Conservation (phyloP, 108 stramenopile genomes). For the Cylindrotheca fusiformis region DNA sequence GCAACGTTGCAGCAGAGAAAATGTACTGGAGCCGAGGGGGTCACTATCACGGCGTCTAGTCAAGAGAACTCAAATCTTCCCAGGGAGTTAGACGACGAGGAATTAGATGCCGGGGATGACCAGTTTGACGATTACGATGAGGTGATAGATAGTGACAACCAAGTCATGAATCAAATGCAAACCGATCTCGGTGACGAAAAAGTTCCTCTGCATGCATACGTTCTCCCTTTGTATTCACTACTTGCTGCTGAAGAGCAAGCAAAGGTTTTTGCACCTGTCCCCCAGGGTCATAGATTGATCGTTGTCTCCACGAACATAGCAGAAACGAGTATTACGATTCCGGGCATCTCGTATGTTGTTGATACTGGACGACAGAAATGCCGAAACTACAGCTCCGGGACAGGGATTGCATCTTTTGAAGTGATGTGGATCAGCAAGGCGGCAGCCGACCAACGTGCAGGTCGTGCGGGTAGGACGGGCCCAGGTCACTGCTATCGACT, state of each 20-base stretch:
- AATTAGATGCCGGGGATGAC: constrained; percentile 65
- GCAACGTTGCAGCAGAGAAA: background rate
- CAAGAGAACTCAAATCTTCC: constrained; percentile 9
- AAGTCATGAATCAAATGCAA: constrained; percentile 30
- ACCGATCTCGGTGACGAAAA: constrained; percentile 43
- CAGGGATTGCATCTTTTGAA: constrained; percentile 88
- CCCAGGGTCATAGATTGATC: constrained; percentile 87
- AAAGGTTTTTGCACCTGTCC: constrained; percentile 86
- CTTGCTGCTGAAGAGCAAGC: constrained; percentile 90
- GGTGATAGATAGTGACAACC: constrained; percentile 38
- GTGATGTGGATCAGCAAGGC: constrained; percentile 97
- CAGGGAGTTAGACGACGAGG: constrained; percentile 89
- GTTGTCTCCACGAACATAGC: constrained; percentile 98
- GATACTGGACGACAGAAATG: constrained; percentile 96
- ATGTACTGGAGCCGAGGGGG: constrained; percentile 2
- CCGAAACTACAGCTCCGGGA: constrained; percentile 75
- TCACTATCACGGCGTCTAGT: background rate
- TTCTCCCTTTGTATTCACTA: constrained; percentile 94
- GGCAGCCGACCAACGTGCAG: constrained; percentile 96
- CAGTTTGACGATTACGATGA: constrained; percentile 60
- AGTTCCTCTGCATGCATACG: constrained; percentile 54
- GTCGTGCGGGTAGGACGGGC: constrained; percentile 94
- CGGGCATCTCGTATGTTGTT: constrained; percentile 93
- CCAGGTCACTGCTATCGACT: constrained; percentile 98
- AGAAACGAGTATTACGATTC: constrained; percentile 90